Evolutionary conservation across 768 basidiomycete genomes (phyloP), one percentile per base, ranked within the genome.

Genomic region (Fomitopsis pulvina): DNA sequence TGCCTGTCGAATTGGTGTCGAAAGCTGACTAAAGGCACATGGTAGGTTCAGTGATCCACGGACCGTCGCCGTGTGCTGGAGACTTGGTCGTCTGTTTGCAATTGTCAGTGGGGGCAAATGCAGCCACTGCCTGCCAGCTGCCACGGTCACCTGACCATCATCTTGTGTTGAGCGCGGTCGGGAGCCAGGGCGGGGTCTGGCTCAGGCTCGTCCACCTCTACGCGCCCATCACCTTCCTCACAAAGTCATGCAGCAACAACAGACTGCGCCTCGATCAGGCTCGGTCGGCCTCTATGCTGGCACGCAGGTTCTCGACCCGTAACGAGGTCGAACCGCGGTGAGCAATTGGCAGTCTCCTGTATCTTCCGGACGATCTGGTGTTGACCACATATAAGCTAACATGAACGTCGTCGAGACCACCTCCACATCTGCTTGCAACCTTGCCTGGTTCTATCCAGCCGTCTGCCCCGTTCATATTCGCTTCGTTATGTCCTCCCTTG

Each of bases 281-380:
- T 41, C 8, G 47, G 47, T 48, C 47, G 26, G 41, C 25, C 47
- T 22, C 41, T 38, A 28, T 38, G 39, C 28, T 34, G 18, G 4
- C 16, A 18, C 39, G 10, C 24, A 14, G 11, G 41, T 50, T 50
- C 49, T 50, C 41, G 49, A 44, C 30, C 40, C 4, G 4, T 24
- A 18, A 28, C 49, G 49, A 43, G 29, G 30, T 38, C 41, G n/a
- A 34, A 16, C 43, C 42, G 30, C 29, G 25, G 26, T 27, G n/a
- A 50, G 21, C 16, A 37, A 32, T 50, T 16, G 41, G 21, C 9
- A 30, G 10, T n/a, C 32, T 30, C 49, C 49, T 50, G 49, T 32
- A 43, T 44, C 18, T 32, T 34, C 49, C 49, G 49, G 30, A 16
- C 42, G 28, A 21, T 38, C 24, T 38, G 22, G 7, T 42, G 22